Evolutionary conservation across 2,329 filamentous ascomycete genomes (phyloP), one percentile per base, ranked within the genome.

Genomic region (Cladosporium sp.): DNA sequence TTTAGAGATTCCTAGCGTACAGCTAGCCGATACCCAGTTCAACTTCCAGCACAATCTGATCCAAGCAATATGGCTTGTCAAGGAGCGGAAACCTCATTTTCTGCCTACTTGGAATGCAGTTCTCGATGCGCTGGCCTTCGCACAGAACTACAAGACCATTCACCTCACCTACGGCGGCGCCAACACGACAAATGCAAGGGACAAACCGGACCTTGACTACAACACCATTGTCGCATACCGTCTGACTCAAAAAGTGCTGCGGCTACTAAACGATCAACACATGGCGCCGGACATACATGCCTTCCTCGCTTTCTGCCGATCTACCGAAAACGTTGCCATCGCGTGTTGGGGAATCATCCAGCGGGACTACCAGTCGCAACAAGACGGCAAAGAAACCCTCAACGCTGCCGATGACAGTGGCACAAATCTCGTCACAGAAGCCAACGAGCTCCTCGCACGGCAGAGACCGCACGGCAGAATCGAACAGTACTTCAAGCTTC

Each of bases 241-340:
- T 7, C 51, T 71, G 9, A 59, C 58, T 5, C 52, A 56, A 9
- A 60, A 58, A 8, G 59, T 66, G 2, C 55, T 66, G 14, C 40
- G 42, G 1, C 39, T 65, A 17, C 58, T 64, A 30, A 37, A 43
- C 14, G 19, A 63, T 7, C 42, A 60, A 6, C 39, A 65, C 38
- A 57, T 76, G n/a, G 70, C 73, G 20, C 54, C 72, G 3, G 73
- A 76, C 51, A 67, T 67, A 2, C 61, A 66, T 3, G 63, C 58
- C 2, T 66, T 72, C 34, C 40, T 61, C 12, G 52, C 61, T 65
- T 54, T 74, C 12, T 78, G 75, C 61, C 65, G 61, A 8, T 67
- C 67, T 6, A 65, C 66, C 1, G 66, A 69, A 38, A 69, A 71
- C 40, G 66, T 71, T n/a, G 67, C 67, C 15, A 65, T 70, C 30